These are phyloP conservation scores for Boletellus deceptivus DNA, from an alignment of 1,284 basidiomycete species.

Conservation along the genomic window DNA sequence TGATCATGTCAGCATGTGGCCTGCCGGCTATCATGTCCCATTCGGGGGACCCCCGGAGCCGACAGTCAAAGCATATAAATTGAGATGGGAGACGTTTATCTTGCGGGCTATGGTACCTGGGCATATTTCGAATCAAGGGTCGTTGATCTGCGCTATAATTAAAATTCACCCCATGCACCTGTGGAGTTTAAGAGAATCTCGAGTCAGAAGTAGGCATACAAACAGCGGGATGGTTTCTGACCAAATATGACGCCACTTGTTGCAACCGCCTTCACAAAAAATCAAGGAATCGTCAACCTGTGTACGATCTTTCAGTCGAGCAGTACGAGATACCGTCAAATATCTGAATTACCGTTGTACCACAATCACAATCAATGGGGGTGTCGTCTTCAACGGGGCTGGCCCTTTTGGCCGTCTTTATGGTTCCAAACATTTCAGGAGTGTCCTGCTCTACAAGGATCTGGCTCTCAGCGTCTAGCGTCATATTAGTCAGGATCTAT, in stretches of 20 bases:
- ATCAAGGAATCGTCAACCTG: constrained; percentile 53
- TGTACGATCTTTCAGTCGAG: constrained; percentile 12
- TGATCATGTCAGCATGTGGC: constrained; percentile 56
- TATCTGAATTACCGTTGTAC: constrained; percentile 43
- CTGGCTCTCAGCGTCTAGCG: constrained; percentile 49
- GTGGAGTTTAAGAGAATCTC: background rate
- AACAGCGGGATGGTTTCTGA: constrained; percentile 32
- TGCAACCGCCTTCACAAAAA: constrained; percentile 67
- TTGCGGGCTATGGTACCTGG: constrained; percentile 58
- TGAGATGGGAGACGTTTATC: constrained; percentile 55
- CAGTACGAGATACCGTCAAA: background rate
- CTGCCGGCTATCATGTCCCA: constrained; percentile 66
- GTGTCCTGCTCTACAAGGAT: constrained; percentile 12
- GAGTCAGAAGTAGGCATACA: constrained; percentile 4
- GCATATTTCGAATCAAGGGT: background rate
- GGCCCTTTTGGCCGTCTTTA: background rate
- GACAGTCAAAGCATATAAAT: constrained; percentile 72
- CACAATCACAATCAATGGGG: constrained; percentile 59
- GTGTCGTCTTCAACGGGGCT: constrained; percentile 16
- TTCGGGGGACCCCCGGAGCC: constrained; percentile 57
- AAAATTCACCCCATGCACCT: constrained; percentile 75
- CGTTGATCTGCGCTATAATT: background rate
- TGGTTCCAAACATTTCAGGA: background rate
- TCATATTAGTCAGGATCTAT: background rate
- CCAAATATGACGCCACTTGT: constrained; percentile 74